These are phyloP conservation scores for Halenospora varia DNA, from an alignment of 495 filamentous ascomycete genomes.

Conservation along the genomic window DNA sequence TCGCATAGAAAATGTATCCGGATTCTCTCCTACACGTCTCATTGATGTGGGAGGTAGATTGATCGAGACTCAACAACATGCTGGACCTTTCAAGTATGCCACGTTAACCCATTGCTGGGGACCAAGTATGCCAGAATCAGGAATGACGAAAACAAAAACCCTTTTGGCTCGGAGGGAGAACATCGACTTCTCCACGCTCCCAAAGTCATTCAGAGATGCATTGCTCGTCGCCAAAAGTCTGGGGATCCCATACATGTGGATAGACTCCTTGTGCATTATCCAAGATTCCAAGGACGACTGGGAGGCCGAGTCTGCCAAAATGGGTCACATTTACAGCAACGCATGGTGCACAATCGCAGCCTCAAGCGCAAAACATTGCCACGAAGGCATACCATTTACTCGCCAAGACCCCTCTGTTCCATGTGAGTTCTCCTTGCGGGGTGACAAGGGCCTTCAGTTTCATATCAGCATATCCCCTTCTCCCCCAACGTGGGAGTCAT, in stretches of 20 bases:
- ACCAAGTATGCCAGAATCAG: neutral
- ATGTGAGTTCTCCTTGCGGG: neutral
- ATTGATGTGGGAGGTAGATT: too few relatives aligned
- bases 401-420: neutral
- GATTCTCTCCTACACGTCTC: too few relatives aligned
- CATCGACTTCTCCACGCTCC: neutral
- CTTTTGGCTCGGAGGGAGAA: neutral
- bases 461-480: neutral
- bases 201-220: neutral
- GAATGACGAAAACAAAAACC: neutral
- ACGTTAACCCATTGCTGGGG: neutral
- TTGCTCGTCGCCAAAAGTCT: neutral
- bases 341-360: neutral
- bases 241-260: neutral
- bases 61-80: too few relatives aligned
- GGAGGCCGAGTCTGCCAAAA: neutral
- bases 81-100: too few relatives aligned
- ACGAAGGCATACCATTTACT: too few relatives aligned
- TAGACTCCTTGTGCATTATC: neutral
- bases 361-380: too few relatives aligned
- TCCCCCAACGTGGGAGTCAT: neutral
- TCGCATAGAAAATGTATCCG: too few relatives aligned
- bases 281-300: neutral
- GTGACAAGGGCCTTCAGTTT: too few relatives aligned
- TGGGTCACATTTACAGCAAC: neutral